Base-by-base conservation (phyloP, 1,284 basidiomycete genomes). In the Cryptococcus sp. region DNA sequence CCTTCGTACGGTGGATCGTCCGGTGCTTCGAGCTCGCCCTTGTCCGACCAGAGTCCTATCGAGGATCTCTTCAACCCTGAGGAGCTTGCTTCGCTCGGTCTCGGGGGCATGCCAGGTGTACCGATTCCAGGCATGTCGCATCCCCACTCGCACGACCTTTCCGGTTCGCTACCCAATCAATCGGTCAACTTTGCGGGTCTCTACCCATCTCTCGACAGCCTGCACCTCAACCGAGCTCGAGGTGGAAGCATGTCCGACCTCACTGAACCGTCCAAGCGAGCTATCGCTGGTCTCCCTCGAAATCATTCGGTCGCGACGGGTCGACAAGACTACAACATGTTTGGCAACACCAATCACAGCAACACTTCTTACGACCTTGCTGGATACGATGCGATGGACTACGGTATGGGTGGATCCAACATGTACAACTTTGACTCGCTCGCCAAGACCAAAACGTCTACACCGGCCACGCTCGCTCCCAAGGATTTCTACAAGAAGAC, bases 81-180 rank as follows among this genome's bases (percentile, higher is more conserved):
- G 19, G 66, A 72, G 44, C 66, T 75, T n/a, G 71, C 72, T 14
- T 67, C 66, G 6, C 62, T 75, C 9, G 74, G 74, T 25, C 59
- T 75, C 18, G 59, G 68, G 0, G 72, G 71, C 26, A 71, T 74
- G 69, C 74, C 74, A 1, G 74, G 74, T 26, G 67, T 75, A 18
- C 63, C 68, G 16, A 45, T 51, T 25, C 37, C 51, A 3, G 45
- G 35, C 32, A 25, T 49, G 28, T 31, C 28, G 7, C 7, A 32
- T 37, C 36, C 41, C n/a, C 43, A 42, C 2, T 35, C 47, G n/a
- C 45, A 47, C 31, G 36, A 54, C 21, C 47, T 40, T 10, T 22
- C 50, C 23, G 43, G 35, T 18, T 37, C 45, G 19, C 34, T 47
- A n/a, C 45, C 42, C 28, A 46, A 43, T 23, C 33, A 43, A 33